Base-by-base conservation (phyloP, 2,329 filamentous ascomycete species). In the Aspergillus tamarii region DNA sequence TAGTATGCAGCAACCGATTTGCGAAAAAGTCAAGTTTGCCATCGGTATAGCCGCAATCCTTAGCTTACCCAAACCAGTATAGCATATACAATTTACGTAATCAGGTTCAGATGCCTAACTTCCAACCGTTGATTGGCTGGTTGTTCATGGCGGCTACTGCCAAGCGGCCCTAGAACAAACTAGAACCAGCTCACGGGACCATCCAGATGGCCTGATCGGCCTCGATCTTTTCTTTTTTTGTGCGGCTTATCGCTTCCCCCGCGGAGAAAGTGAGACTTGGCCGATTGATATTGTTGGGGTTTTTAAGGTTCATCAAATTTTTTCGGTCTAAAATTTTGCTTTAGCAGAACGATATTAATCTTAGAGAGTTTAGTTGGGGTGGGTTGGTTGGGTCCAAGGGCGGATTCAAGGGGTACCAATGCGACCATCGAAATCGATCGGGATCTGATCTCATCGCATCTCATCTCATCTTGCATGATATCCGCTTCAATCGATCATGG, bases 141-240 rank as follows among this genome's bases (percentile, higher is more conserved):
- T 39, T 21, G 28, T n/a, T 23, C n/a, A 48, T 30, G 16, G 26
- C 26, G 36, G 58, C 56, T 8, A 28, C 14, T 26, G 26, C 55
- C 41, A 62, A 50, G 41, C 28, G 10, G 28, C 45, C 14, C 59
- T 64, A 58, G 65, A 63, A 67, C 54, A 52, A 36, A 59, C 63
- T 56, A 67, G 63, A 67, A 67, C 57, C 61, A 39, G 34, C 59
- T 46, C 57, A 55, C 39, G 53, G 62, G 64, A 64, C 36, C 45
- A 45, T 32, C 3, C 16, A 39, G 34, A 26, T 56, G 39, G 52
- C 59, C 46, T 56, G 59, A 61, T 41, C 10, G 41, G 52, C 30
- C 28, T 36, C 19, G n/a, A 57, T 39, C 23, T n/a, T 39, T 46
- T 39, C 14, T 45, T 45, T 36, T 60, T 45, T 32, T 34, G n/a